phyloP scores from a whole-genome alignment of 2,329 filamentous ascomycete species.

The Trichoderma guizhouense region DNA sequence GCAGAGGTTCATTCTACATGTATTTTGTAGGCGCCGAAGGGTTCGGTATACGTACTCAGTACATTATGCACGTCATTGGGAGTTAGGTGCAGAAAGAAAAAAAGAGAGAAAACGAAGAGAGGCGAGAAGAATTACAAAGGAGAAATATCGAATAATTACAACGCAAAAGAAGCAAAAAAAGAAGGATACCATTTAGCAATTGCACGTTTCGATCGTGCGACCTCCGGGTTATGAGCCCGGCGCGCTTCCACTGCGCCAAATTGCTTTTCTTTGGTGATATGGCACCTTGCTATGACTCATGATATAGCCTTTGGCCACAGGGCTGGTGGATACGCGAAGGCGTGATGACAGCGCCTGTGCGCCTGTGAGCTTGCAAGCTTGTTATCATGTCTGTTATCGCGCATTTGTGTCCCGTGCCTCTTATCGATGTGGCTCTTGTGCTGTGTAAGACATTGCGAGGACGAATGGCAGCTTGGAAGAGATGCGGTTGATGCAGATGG shows the following conservation, averaged over 20 bases:
- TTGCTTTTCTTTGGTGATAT: slow-evolving; percentile 23
- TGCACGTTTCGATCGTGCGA: slow-evolving; percentile 32
- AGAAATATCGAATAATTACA: neutral
- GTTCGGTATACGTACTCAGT: neutral
- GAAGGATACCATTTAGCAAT: slow-evolving; percentile 27
- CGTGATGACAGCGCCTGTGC: neutral
- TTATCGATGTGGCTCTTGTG: neutral
- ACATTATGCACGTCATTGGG: slow-evolving; percentile 6
- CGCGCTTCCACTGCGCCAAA: slow-evolving; percentile 32
- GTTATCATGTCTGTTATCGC: neutral
- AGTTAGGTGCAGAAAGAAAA: neutral
- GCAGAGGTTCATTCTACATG: neutral
- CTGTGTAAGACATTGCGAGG: neutral
- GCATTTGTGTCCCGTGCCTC: neutral
- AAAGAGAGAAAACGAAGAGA: neutral
- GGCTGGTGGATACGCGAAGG: slow-evolving; percentile 2
- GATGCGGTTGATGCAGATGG: neutral
- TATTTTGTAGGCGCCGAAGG: neutral
- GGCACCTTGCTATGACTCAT: neutral
- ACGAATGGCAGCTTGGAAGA: neutral
- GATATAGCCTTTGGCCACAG: neutral
- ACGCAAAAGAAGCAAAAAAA: slow-evolving; percentile 11
- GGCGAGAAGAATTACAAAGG: neutral
- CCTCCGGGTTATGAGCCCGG: slow-evolving; percentile 32
- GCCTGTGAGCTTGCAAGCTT: neutral